Percentiles rank a stretch among this genome's conserved stretches.
Conservation (phyloP, 495 filamentous ascomycete species). For the Penicillium pulvis region DNA sequence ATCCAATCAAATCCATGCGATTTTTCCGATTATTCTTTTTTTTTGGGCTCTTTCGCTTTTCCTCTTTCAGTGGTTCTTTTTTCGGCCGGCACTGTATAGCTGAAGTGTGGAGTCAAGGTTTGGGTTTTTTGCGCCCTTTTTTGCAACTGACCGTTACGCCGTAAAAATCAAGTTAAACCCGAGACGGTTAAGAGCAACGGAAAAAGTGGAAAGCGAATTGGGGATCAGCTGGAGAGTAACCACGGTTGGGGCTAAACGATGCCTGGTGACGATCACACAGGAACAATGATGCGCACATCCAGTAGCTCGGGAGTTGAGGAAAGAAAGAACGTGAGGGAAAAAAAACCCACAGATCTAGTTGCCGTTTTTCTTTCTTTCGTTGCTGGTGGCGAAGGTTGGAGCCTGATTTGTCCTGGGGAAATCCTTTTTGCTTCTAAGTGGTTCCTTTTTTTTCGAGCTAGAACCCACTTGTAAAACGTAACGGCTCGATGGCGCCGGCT, state of each 20-base stretch:
- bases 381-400: background rate
- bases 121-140: conserved; percentile 3
- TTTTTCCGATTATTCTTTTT: background rate
- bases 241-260: conserved; percentile 34
- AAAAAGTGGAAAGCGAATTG: conserved; percentile 11
- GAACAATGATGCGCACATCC: conserved; percentile 43
- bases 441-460: conserved; percentile 26
- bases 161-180: conserved; percentile 1
- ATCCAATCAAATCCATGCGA: conserved; percentile 2
- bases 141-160: conserved; percentile 17
- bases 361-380: background rate
- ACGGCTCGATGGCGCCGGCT: conserved; percentile 36
- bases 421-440: background rate
- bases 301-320: background rate
- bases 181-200: conserved; percentile 22
- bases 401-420: background rate
- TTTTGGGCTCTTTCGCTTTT: conserved; percentile 1
- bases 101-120: conserved; percentile 16
- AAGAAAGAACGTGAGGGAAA: background rate
- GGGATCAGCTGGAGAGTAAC: conserved; percentile 31
- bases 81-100: conserved; percentile 12
- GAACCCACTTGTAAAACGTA: conserved; percentile 24
- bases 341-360: background rate
- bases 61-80: background rate
- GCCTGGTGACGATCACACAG: conserved; percentile 5